Conservation (phyloP, 371 early-diverging fungal species). For the Mucor racemosus region DNA sequence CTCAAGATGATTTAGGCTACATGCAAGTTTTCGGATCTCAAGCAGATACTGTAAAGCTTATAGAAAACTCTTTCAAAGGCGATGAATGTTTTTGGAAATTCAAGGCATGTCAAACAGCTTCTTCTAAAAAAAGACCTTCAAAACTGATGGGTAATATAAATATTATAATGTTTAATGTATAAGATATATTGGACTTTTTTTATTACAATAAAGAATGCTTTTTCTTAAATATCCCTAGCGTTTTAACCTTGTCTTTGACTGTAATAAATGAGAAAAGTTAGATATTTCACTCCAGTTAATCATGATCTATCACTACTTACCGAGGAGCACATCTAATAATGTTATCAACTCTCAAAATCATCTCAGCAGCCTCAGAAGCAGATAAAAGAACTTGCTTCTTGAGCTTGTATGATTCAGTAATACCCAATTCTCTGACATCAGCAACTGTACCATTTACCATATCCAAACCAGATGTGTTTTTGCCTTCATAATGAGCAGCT, state of each 20-base stretch:
- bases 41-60: too few species aligned
- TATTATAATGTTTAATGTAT: not conserved
- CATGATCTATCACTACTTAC: not conserved
- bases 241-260: conserved; percentile 31
- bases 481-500: conserved; percentile 91
- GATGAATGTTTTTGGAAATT: too few species aligned
- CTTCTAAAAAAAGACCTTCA: too few species aligned
- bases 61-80: too few species aligned
- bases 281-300: not conserved
- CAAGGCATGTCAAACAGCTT: not conserved
- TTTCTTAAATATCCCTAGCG: not conserved
- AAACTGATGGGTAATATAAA: too few species aligned
- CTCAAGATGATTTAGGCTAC: too few species aligned
- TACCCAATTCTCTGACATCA: conserved; percentile 88
- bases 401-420: conserved; percentile 98
- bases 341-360: conserved; percentile 99
- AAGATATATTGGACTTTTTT: conserved; percentile 8
- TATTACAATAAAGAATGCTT: conserved; percentile 3
- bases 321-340: conserved; percentile 97
- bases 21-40: too few species aligned
- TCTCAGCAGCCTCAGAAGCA: conserved; percentile 99
- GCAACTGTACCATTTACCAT: conserved; percentile 85
- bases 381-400: conserved; percentile 97
- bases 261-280: not conserved
- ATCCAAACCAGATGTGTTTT: conserved; percentile 86